Conservation (phyloP, 139 green algal genomes). For the Microglena sp. region DNA sequence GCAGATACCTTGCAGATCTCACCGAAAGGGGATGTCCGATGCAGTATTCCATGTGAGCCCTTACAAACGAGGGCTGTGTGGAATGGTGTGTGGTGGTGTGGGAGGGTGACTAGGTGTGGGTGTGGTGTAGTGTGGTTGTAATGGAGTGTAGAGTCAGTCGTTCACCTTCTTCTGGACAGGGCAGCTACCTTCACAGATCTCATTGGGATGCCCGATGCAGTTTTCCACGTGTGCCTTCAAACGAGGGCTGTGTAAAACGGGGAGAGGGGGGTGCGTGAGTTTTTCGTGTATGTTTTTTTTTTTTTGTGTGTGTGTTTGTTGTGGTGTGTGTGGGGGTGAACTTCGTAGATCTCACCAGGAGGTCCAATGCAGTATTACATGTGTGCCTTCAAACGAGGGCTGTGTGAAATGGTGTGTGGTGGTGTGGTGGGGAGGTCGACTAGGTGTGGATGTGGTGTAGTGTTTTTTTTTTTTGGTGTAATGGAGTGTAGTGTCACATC, state of each 20-base stretch:
- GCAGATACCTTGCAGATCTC: neutral
- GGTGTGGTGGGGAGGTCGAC: neutral
- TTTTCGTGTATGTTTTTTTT: neutral
- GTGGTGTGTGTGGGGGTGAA: neutral
- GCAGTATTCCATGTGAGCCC: conserved; percentile 44
- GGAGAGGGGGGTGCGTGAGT: too few species aligned
- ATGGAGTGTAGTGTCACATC: neutral
- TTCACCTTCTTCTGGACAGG: conserved; percentile 80
- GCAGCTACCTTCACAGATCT: conserved; percentile 75
- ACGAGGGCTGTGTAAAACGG: conserved; percentile 62
- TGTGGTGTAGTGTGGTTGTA: too few species aligned
- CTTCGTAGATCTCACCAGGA: neutral
- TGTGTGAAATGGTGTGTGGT: neutral
- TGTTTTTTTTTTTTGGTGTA: neutral
- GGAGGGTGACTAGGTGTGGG: too few species aligned
- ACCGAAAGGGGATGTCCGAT: neutral
- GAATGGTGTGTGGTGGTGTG: too few species aligned
- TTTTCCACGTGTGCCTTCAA: conserved; percentile 90
- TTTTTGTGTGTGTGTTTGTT: neutral
- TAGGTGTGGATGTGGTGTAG: neutral
- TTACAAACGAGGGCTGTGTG: too few species aligned
- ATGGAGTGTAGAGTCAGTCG: too few species aligned
- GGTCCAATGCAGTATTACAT: neutral
- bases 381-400: neutral
- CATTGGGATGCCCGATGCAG: conserved; percentile 81